Conservation (phyloP, 176 grass and related monocot species). For the Cymbopogon citratus region DNA sequence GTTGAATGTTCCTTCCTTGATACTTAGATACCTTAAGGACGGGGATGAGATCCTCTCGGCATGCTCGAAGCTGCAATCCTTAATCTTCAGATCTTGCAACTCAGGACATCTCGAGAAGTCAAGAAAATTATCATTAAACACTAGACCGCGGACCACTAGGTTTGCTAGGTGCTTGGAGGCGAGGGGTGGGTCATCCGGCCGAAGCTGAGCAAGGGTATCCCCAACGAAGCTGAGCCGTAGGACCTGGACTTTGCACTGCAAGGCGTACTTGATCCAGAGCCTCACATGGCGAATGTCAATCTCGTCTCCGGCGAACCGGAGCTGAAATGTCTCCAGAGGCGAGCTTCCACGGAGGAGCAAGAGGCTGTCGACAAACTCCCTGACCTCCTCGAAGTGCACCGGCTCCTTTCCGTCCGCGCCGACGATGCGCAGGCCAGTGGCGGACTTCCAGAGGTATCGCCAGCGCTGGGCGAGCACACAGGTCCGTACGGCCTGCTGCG, state of each 20-base stretch:
- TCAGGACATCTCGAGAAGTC: background rate
- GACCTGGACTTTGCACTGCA: background rate
- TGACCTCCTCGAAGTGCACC: background rate
- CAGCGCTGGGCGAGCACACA: conserved; percentile 7
- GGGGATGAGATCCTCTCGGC: background rate
- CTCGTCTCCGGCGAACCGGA: background rate
- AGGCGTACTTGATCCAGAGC: background rate
- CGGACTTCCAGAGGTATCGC: background rate
- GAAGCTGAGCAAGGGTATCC: accelerated
- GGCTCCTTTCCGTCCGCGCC: background rate
- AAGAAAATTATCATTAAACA: background rate
- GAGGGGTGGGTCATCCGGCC: background rate
- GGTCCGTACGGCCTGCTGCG: background rate
- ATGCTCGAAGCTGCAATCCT: background rate
- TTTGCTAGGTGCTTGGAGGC: background rate
- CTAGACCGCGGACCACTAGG: background rate
- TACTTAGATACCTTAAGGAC: background rate
- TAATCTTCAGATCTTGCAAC: background rate
- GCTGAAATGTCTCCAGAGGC: background rate
- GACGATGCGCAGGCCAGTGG: background rate
- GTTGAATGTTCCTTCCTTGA: background rate
- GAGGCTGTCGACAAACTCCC: background rate
- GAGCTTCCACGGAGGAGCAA: background rate
- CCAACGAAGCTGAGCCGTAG: background rate
- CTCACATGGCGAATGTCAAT: background rate